Evolutionary conservation across 2,329 filamentous ascomycete species (phyloP).

Genomic region (Aspergillus terreus): DNA sequence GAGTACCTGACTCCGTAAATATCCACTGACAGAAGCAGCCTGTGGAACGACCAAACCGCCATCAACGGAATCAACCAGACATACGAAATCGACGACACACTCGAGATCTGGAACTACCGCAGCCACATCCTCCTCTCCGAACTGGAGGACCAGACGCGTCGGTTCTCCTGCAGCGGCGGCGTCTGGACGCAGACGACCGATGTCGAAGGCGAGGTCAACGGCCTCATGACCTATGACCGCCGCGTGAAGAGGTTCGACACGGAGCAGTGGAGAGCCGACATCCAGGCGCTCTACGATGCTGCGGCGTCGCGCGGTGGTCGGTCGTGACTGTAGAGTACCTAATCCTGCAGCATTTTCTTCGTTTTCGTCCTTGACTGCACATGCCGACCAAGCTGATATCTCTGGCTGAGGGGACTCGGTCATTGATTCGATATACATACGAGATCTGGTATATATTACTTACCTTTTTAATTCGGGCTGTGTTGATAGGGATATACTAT

Average conservation of each 20-base stretch:
- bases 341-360: not conserved
- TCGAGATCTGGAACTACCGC: conserved; percentile 65
- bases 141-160: conserved; percentile 47
- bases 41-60: conserved; percentile 62
- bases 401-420: not conserved
- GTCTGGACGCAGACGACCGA: conserved; percentile 73
- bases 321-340: too few species aligned
- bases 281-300: conserved; percentile 57
- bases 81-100: conserved; percentile 60
- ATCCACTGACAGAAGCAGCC: conserved; percentile 33
- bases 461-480: not conserved
- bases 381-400: not conserved
- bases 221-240: conserved; percentile 66
- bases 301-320: conserved; percentile 27
- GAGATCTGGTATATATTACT: not conserved
- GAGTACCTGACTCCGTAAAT: not conserved
- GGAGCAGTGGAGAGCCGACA: conserved; percentile 59
- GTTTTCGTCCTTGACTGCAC: not conserved
- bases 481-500: not conserved
- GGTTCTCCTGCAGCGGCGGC: conserved; percentile 62
- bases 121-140: conserved; percentile 51
- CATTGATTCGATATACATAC: not conserved
- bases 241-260: conserved; percentile 53
- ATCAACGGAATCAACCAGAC: conserved; percentile 62
- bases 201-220: conserved; percentile 72